Evolutionary conservation across 305 asterid species (phyloP).

Genomic region (Coffea humblotiana): DNA sequence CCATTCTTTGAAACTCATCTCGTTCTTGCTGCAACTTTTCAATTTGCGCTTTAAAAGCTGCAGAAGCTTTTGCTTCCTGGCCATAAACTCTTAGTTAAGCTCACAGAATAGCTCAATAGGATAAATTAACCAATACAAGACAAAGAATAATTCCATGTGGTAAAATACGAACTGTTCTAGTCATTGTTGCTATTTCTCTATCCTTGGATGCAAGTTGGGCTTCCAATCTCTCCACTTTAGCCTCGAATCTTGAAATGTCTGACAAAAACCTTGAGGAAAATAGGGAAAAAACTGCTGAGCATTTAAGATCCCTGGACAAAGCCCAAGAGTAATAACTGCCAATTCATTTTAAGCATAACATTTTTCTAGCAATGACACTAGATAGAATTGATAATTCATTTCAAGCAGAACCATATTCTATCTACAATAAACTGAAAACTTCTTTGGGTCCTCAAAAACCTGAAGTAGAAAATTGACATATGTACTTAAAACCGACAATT

Average conservation of each 20-base stretch:
- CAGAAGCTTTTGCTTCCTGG: conserved; percentile 88
- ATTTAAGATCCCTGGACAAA: neutral
- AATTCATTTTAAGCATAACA: neutral
- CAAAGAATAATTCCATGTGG: neutral
- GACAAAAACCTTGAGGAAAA: conserved; percentile 65
- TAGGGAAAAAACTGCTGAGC: conserved; percentile 20
- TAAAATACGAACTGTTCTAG: conserved; percentile 63
- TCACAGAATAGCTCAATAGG: neutral
- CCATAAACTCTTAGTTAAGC: conserved; percentile 18
- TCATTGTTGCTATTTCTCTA: conserved; percentile 92
- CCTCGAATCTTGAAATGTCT: conserved; percentile 91
- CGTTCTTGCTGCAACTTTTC: conserved; percentile 97
- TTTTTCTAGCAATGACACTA: neutral
- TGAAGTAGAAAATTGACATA: neutral
- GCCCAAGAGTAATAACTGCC: neutral
- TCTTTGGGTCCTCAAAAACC: no score
- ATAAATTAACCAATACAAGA: conserved; percentile 1
- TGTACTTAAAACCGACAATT: no score
- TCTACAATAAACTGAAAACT: neutral
- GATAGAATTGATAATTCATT: neutral
- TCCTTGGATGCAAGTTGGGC: conserved; percentile 70
- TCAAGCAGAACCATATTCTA: neutral
- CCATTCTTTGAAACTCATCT: conserved; percentile 98
- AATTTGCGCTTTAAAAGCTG: conserved; percentile 78
- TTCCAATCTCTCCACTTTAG: conserved; percentile 94